Base-by-base conservation (phyloP, 1,284 basidiomycete species). In the Mycena citricolor region DNA sequence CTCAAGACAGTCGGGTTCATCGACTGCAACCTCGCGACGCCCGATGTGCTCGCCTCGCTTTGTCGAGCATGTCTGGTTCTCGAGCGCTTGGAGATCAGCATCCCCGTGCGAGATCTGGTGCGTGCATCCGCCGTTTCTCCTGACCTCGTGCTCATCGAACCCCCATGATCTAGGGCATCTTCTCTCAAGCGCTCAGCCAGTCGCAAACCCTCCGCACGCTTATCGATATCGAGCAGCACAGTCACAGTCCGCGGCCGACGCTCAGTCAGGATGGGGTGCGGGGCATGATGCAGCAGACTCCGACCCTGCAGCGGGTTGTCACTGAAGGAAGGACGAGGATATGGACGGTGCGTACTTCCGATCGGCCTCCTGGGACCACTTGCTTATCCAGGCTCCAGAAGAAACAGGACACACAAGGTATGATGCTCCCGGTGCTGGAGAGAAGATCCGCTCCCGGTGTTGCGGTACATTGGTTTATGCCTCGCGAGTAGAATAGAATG, bases 261-360 rank as follows among this genome's bases (percentile, higher is more conserved):
- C 62, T 83, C 22, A 67, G 59, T 29, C 65, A 62, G 23, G 67
- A 70, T 12, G 68, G 69, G 35, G 71, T 75, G 6, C 60, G 60
- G 12, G 45, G 58, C 22, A 56, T 83, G 45, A 74, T 81, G 68
- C 53, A 55, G 17, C 47, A 47, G 4, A 69, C 71, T 12, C 65
- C 61, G 10, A 67, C 51, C 23, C 59, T 83, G 43, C 59, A 61
- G 37, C 74, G 64, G 44, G 65, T 86, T 29, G 61, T 82, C 23
- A 76, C 73, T 21, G 75, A 74, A 17, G 31, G 31, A 17, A 16
- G n/a, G 31, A 70, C 69, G 31, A 67, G 80, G 28, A 58, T 76
- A 8, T 86, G 82, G 82, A 77, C 67, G 54, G 84, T 83, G 54
- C 54, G 68, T 60, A n/a, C n/a, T n/a, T n/a, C n/a, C n/a, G n/a